Evolutionary conservation across 768 basidiomycete species (phyloP).

Genomic region (Lactarius sp.): DNA sequence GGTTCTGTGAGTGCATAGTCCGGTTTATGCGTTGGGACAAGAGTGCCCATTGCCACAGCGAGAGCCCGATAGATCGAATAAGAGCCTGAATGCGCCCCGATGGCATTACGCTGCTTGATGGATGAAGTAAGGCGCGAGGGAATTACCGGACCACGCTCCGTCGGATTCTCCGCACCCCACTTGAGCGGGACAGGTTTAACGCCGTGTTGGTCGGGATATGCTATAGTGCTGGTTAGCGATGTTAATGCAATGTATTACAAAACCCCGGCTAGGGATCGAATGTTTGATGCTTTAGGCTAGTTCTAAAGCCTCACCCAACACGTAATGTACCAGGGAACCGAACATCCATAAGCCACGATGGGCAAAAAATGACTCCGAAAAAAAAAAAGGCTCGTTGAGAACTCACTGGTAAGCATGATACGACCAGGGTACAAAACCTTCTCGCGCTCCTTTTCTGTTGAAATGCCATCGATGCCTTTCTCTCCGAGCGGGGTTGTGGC

Average conservation of each 20-base stretch:
- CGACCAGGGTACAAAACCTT: slow-evolving; percentile 75
- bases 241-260: not conserved
- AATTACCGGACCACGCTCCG: slow-evolving; percentile 77
- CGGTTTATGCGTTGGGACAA: slow-evolving; percentile 74
- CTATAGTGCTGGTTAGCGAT: slow-evolving; percentile 29
- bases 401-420: slow-evolving; percentile 79
- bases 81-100: slow-evolving; percentile 90
- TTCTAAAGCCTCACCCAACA: not conserved
- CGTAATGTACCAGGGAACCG: not conserved
- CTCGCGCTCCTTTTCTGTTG: slow-evolving; percentile 61
- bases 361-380: slow-evolving; percentile 3
- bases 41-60: slow-evolving; percentile 84
- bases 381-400: not conserved
- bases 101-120: slow-evolving; percentile 87
- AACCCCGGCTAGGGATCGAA: not conserved
- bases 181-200: slow-evolving; percentile 71
- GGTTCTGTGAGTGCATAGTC: slow-evolving; percentile 83
- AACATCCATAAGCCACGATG: not conserved
- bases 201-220: slow-evolving; percentile 92
- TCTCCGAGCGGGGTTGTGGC: slow-evolving; percentile 19
- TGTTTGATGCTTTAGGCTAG: too few species aligned
- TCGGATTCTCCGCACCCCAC: slow-evolving; percentile 73
- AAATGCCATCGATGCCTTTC: slow-evolving; percentile 13
- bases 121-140: slow-evolving; percentile 79
- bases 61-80: slow-evolving; percentile 95